These are phyloP conservation scores for Venustampulla echinocandica DNA, from an alignment of 495 filamentous ascomycete species.

Conservation along the genomic window DNA sequence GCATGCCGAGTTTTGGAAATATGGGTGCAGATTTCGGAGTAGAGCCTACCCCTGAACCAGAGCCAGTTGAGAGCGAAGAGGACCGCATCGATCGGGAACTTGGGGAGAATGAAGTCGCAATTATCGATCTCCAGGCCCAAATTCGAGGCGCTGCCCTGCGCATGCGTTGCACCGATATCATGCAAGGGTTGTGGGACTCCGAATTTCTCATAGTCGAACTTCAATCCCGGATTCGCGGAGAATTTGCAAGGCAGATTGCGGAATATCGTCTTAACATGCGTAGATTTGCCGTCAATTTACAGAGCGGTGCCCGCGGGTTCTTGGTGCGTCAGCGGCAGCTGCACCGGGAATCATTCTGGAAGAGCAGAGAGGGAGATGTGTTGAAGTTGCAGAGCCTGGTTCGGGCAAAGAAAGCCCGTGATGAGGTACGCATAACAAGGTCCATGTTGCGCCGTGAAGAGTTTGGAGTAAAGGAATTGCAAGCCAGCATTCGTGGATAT, in stretches of 20 bases:
- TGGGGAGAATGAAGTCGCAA: constrained; percentile 57
- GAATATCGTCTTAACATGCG: constrained; percentile 73
- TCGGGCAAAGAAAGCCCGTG: constrained; percentile 65
- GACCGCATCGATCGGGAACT: constrained; percentile 82
- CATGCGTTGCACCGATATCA: constrained; percentile 66
- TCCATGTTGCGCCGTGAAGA: constrained; percentile 45
- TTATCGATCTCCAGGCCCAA: constrained; percentile 79
- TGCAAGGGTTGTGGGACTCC: constrained; percentile 86
- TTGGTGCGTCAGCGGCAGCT: constrained; percentile 57
- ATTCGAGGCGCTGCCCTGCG: constrained; percentile 74
- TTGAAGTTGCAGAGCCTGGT: constrained; percentile 77
- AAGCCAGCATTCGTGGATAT: constrained; percentile 59
- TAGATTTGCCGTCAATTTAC: constrained; percentile 63
- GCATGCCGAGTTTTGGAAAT: constrained; percentile 94
- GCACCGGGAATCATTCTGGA: constrained; percentile 56
- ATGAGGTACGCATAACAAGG: constrained; percentile 54
- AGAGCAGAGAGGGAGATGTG: constrained; percentile 61
- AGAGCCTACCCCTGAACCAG: constrained; percentile 45
- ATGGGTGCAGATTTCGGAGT: constrained; percentile 94
- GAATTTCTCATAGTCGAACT: constrained; percentile 72
- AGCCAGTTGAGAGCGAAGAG: constrained; percentile 78
- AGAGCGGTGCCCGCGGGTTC: constrained; percentile 74
- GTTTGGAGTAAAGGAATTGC: constrained; percentile 50
- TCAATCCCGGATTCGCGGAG: constrained; percentile 75
- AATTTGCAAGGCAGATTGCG: constrained; percentile 58